These are phyloP conservation scores for Hemileccinum rubropunctum DNA, from an alignment of 768 basidiomycete genomes.

Conservation along the genomic window DNA sequence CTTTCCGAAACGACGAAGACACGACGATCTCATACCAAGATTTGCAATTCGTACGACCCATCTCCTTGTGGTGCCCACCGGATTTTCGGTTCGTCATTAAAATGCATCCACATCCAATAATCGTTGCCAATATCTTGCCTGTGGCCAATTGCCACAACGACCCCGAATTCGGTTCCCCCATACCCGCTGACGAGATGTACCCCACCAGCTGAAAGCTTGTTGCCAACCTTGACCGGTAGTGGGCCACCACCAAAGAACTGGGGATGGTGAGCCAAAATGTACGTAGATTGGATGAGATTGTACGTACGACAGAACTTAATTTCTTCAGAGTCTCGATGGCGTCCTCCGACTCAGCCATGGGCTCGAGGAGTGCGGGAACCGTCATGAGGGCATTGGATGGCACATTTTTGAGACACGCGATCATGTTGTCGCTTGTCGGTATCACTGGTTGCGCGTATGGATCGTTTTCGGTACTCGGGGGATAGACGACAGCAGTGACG, in stretches of 20 bases:
- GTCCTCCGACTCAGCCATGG: constrained; percentile 30
- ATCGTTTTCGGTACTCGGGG: constrained; percentile 25
- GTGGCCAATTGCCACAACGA: not conserved
- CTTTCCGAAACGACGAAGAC: not conserved
- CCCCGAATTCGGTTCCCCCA: constrained; percentile 33
- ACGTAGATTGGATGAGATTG: not conserved
- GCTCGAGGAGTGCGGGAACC: constrained; percentile 39
- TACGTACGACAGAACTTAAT: constrained; percentile 30
- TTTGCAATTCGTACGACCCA: constrained; percentile 35
- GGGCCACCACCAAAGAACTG: constrained; percentile 40
- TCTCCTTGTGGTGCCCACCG: constrained; percentile 33
- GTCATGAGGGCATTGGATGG: constrained; percentile 33
- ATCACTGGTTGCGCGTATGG: constrained; percentile 30
- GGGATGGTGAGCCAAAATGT: not conserved
- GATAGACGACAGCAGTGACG: constrained; percentile 21
- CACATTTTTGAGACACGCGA: constrained; percentile 32
- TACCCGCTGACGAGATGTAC: constrained; percentile 34
- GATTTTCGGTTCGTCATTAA: constrained; percentile 17
- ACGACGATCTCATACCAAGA: constrained; percentile 29
- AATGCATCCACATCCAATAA: constrained; percentile 38
- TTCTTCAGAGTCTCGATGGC: constrained; percentile 25
- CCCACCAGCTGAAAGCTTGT: constrained; percentile 30
- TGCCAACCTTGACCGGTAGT: constrained; percentile 33
- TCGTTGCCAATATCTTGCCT: constrained; percentile 13
- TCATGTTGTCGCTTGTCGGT: constrained; percentile 39